These are phyloP conservation scores for Atalantia buxifolia DNA, from an alignment of 345 rosid genomes.

Conservation along the genomic window DNA sequence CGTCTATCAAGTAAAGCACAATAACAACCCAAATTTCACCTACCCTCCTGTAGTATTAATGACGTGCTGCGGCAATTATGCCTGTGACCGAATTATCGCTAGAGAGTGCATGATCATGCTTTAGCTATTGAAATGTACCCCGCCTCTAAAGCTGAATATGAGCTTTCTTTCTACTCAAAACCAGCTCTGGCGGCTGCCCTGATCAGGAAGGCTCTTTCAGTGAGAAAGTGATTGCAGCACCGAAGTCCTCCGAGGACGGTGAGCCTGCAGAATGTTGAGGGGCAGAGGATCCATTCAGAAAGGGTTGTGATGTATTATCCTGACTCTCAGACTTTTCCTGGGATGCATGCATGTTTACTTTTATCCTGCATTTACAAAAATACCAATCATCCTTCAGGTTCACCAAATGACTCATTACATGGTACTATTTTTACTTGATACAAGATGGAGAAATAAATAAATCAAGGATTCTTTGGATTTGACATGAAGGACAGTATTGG, in stretches of 20 bases:
- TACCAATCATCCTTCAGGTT: neutral
- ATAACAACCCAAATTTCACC: conserved; percentile 5
- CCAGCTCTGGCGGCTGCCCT: too few species aligned
- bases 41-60: conserved; percentile 17
- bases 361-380: conserved; percentile 56
- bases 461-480: neutral
- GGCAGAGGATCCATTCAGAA: conserved; percentile 21
- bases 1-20: neutral
- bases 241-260: neutral
- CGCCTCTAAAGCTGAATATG: too few species aligned
- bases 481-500: neutral
- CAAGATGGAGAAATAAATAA: neutral
- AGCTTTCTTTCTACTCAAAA: too few species aligned
- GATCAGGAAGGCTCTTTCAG: too few species aligned
- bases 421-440: neutral
- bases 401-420: neutral
- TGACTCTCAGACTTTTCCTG: conserved; percentile 38
- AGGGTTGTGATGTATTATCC: conserved; percentile 29
- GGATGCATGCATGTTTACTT: conserved; percentile 73
- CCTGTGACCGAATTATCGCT: conserved; percentile 16
- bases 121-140: too few species aligned
- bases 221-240: conserved; percentile 21
- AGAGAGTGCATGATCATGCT: neutral
- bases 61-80: conserved; percentile 12
- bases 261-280: conserved; percentile 8